Base-by-base conservation (phyloP, 306 rosid species). In the Quercus agrifolia region DNA sequence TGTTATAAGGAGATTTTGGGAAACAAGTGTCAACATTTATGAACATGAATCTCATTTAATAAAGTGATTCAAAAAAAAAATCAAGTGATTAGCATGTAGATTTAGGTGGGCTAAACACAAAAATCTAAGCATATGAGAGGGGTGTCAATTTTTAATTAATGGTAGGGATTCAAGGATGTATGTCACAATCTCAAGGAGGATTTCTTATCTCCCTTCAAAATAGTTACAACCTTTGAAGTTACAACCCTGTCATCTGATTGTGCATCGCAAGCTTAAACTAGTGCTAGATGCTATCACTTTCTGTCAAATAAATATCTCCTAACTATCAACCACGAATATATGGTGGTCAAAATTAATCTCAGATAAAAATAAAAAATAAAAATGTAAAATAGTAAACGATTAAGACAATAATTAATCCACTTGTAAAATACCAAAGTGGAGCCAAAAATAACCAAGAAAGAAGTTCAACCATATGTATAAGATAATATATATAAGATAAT, bases 391-490 rank as follows among this genome's bases (percentile, higher is more conserved):
- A 4, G 66, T 6, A 59, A 14, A 21, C 3, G 66, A 13, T 59
- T 59, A 20, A 59, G 13, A 59, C 5, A 59, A 59, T 9, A 23
- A 12, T 59, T 28, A 25, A 59, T 33, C 52, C 17, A 19, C 52
- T 67, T 67, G 69, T 12, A 27, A 19, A 18, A 31, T 6, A 8
- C 72, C 25, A 7, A 67, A 7, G n/a, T 33, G 18, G 31, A 64
- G 70, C 70, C 44, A 54, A 28, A 19, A 18, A 7, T 0, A 10
- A n/a, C 1, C 31, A 15, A n/a, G 70, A 82, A 31, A 78, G 70
- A 64, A 82, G 76, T 76, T 74, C 83, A 56, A 77, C 68, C 80
- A 63, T 79, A 56, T 79, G 70, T 13, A 49, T 71, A 52, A 70
- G 71, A 71, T 30, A 68, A 69, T 72, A 56, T 79, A 73, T 13